phyloP scores from a whole-genome alignment of 2,329 filamentous ascomycete species.

The Dichotomopilus funicola region DNA sequence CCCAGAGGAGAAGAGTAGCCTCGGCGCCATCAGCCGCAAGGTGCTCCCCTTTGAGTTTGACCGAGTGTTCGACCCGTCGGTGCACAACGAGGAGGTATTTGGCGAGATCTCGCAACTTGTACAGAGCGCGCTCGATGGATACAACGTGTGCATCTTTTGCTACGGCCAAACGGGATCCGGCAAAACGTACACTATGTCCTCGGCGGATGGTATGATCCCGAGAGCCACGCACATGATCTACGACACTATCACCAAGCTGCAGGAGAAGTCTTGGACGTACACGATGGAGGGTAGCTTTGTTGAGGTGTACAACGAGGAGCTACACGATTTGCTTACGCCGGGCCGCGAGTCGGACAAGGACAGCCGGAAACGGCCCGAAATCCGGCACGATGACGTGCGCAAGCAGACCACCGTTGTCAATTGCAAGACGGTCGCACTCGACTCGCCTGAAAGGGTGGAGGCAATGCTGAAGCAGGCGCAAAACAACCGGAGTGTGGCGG shows the following conservation, averaged over 20 bases:
- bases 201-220: slow-evolving; percentile 87
- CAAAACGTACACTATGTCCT: slow-evolving; percentile 96
- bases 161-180: slow-evolving; percentile 97
- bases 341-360: slow-evolving; percentile 57
- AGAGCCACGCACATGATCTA: slow-evolving; percentile 91
- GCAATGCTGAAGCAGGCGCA: slow-evolving; percentile 72
- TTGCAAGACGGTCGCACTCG: slow-evolving; percentile 67
- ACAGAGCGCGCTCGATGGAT: slow-evolving; percentile 91
- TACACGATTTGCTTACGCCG: slow-evolving; percentile 73
- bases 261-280: slow-evolving; percentile 91
- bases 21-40: slow-evolving; percentile 69
- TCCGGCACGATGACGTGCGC: slow-evolving; percentile 75
- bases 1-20: slow-evolving; percentile 74
- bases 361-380: slow-evolving; percentile 73
- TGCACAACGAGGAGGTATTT: slow-evolving; percentile 81
- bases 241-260: slow-evolving; percentile 71
- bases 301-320: slow-evolving; percentile 96
- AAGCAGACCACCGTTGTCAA: slow-evolving; percentile 79
- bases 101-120: slow-evolving; percentile 95
- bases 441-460: slow-evolving; percentile 75
- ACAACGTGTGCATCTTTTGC: slow-evolving; percentile 98
- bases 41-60: slow-evolving; percentile 87
- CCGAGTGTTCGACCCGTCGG: slow-evolving; percentile 74
- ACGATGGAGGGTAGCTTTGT: slow-evolving; percentile 92
- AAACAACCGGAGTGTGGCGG: slow-evolving; percentile 83